phyloP scores from a whole-genome alignment of 129 eudicot species.

The Apium graveolens region DNA sequence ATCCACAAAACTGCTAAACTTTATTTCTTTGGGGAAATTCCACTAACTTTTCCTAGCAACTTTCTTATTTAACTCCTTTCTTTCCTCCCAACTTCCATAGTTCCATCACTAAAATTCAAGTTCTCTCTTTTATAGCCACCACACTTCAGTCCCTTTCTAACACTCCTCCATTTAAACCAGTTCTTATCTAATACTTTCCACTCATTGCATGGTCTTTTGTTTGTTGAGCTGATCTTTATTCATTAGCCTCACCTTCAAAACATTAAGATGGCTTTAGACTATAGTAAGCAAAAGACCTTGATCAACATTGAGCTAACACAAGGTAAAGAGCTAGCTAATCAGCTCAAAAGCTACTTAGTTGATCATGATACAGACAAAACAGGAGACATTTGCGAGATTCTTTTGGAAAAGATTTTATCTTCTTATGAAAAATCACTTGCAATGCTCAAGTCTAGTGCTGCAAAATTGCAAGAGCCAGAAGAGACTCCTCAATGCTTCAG shows the following conservation, averaged over 20 bases:
- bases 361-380: constrained; percentile 27
- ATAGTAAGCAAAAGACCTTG: constrained; percentile 35
- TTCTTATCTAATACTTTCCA: neutral
- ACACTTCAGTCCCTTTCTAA: neutral
- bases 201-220: neutral
- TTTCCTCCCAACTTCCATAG: constrained; percentile 40
- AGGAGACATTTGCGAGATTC: constrained; percentile 27
- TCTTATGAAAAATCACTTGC: constrained; percentile 54
- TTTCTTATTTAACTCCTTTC: constrained; percentile 21
- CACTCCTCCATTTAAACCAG: neutral
- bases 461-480: neutral
- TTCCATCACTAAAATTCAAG: constrained; percentile 22
- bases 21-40: neutral
- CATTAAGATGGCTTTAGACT: neutral
- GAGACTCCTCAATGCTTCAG: constrained; percentile 8
- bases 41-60: constrained; percentile 9
- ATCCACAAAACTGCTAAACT: neutral
- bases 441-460: constrained; percentile 25
- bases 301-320: constrained; percentile 49
- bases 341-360: constrained; percentile 38
- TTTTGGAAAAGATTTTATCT: constrained; percentile 49
- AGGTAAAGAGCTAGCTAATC: constrained; percentile 54
- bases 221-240: neutral
- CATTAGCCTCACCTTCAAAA: neutral
- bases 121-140: neutral